Base-by-base conservation (phyloP, 192 early-diverging fungal species). In the Coemansia asiatica region DNA sequence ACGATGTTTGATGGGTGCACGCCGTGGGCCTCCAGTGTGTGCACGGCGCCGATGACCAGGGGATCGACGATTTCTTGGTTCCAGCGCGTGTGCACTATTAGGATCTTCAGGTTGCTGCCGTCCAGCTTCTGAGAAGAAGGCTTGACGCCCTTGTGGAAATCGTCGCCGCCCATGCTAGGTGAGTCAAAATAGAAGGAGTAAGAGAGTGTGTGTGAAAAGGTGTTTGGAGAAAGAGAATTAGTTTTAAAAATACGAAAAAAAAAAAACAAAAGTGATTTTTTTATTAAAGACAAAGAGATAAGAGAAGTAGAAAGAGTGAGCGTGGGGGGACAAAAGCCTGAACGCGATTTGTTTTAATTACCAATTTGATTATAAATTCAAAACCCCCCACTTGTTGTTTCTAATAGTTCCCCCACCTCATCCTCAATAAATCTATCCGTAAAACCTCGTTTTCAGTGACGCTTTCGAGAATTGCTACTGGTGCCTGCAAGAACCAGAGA, bases 41-140 rank as follows among this genome's bases (percentile, higher is more conserved):
- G 74, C 22, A 78, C 68, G 15, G 91, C 84, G 12, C 92, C 94
- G 8, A 84, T 56, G 16, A 97, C 92, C 13, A 99, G 86, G 12
- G 86, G 83, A 16, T 93, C 85, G 22, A 99, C 95, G 25, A 99
- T 88, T 50, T 85, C 70, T 19, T 74, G 59, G 82, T 99, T 99
- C 96, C 97, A 99, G 55, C 95, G 91, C 16, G 96, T 93, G 72
- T 93, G 95, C 44, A 98, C 90, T 46, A 94, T 90, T 49, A 91
- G 85, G 27, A 94, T 72, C 59, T 86, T 87, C 29, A 92, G 84
- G 7, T 33, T 46, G 18, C 83, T 85, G 44, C 90, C 92, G 51
- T 94, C 88, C 16, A 90, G 79, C 56, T 65, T 63, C 25, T 71
- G 65, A 15, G 60, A 53, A 8, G 88, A 64, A 23, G 83, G 76